A percentile compares a stretch with the other conserved stretches of the same genome.
Conservation (phyloP, 768 basidiomycete genomes). For the Coprinopsis cinerea region DNA sequence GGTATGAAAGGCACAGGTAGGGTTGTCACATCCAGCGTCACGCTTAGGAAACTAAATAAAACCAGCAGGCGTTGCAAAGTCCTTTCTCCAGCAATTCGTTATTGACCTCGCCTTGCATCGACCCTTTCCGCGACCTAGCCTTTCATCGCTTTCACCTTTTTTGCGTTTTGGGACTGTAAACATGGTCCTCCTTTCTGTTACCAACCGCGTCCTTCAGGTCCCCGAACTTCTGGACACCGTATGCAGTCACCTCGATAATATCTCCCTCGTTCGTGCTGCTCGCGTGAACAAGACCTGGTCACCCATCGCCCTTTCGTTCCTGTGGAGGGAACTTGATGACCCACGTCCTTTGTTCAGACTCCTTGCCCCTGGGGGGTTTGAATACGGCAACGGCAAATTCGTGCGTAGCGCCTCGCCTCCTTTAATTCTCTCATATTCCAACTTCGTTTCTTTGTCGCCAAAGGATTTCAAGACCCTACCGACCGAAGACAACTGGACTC, state of each 20-base stretch:
- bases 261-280: conserved; percentile 39
- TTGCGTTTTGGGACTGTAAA: no score
- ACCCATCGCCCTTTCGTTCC: conserved; percentile 45
- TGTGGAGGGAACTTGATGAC: conserved; percentile 52
- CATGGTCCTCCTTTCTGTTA: conserved; percentile 12
- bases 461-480: conserved; percentile 39
- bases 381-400: conserved; percentile 14
- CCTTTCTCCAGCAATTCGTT: no score
- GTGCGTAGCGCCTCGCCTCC: conserved; percentile 22
- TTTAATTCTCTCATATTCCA: background rate
- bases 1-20: no score
- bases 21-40: no score
- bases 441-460: conserved; percentile 3
- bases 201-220: conserved; percentile 40
- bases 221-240: conserved; percentile 58
- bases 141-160: no score
- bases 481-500: conserved; percentile 46
- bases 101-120: no score
- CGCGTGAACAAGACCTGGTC: conserved; percentile 57
- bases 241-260: conserved; percentile 39
- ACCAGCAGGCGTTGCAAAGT: no score
- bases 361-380: conserved; percentile 36
- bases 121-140: no score
- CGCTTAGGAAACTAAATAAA: no score
- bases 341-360: conserved; percentile 40